Percentiles rank a stretch among this genome's conserved stretches.
Conservation (phyloP, 257 asterid genomes). For the Solanum etuberosum region DNA sequence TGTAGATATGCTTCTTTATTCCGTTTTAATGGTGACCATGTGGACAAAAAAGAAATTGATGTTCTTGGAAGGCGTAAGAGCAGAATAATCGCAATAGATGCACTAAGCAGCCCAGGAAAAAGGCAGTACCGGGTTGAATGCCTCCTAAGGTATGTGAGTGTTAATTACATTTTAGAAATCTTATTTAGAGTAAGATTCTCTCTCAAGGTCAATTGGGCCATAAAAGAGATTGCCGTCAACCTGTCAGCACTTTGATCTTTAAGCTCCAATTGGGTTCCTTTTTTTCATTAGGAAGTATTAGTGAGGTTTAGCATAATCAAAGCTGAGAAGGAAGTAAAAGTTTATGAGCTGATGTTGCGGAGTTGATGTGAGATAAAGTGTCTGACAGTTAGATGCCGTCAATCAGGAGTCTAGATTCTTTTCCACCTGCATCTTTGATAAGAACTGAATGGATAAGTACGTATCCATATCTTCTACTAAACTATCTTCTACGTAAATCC, state of each 20-base stretch:
- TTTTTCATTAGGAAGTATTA: background rate
- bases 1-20: slow-evolving; percentile 75
- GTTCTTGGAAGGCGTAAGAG: slow-evolving; percentile 55
- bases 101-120: slow-evolving; percentile 57
- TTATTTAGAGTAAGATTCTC: background rate
- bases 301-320: background rate
- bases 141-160: slow-evolving; percentile 43
- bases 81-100: slow-evolving; percentile 76
- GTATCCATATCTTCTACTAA: background rate
- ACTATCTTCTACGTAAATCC: background rate
- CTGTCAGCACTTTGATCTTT: background rate
- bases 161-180: background rate
- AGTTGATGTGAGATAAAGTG: background rate
- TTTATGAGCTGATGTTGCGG: background rate
- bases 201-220: background rate
- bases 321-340: background rate
- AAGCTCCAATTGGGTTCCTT: background rate
- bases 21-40: slow-evolving; percentile 50
- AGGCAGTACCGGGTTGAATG: slow-evolving; percentile 43
- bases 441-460: background rate
- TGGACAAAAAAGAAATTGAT: slow-evolving; percentile 48
- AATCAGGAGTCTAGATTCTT: background rate
- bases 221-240: background rate
- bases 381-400: background rate
- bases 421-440: background rate